Conservation (phyloP, 192 early-diverging fungal genomes). For the Coemansia sp. region DNA sequence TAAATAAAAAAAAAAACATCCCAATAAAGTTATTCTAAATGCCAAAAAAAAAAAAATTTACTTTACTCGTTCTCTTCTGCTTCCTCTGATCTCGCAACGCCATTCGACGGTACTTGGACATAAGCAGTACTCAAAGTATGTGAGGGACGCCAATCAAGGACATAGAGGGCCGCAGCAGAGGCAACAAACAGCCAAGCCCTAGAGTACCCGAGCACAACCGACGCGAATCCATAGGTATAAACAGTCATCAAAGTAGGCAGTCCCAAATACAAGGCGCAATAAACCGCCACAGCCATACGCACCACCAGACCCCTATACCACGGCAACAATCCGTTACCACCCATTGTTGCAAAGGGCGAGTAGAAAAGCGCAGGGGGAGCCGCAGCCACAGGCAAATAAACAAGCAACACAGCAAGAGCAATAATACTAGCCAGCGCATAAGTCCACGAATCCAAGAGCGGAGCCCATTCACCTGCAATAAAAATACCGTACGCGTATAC, state of each 20-base stretch:
- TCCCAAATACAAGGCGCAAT: constrained; percentile 28
- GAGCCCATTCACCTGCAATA: constrained; percentile 50
- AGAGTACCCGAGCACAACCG: constrained; percentile 34
- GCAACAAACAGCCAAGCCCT: constrained; percentile 44
- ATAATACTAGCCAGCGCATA: constrained; percentile 43
- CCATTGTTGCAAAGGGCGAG: constrained; percentile 3
- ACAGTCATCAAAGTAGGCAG: constrained; percentile 34
- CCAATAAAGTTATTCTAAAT: too few species aligned
- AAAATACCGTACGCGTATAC: constrained; percentile 63
- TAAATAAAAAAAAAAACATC: too few species aligned
- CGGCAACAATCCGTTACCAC: too few species aligned
- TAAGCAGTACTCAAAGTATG: too few species aligned
- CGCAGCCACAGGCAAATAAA: constrained; percentile 48
- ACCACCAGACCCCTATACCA: constrained; percentile 31
- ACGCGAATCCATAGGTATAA: constrained; percentile 42
- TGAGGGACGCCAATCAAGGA: constrained; percentile 38
- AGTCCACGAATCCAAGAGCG: constrained; percentile 50
- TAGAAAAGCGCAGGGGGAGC: constrained; percentile 43
- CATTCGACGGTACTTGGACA: background rate
- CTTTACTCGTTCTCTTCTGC: too few species aligned
- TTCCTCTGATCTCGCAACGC: background rate
- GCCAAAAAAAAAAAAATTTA: too few species aligned
- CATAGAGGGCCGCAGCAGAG: constrained; percentile 26
- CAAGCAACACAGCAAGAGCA: constrained; percentile 29
- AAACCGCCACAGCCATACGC: constrained; percentile 19